These are phyloP conservation scores for Juglanconis oblonga DNA, from an alignment of 2,329 filamentous ascomycete genomes.

Conservation along the genomic window DNA sequence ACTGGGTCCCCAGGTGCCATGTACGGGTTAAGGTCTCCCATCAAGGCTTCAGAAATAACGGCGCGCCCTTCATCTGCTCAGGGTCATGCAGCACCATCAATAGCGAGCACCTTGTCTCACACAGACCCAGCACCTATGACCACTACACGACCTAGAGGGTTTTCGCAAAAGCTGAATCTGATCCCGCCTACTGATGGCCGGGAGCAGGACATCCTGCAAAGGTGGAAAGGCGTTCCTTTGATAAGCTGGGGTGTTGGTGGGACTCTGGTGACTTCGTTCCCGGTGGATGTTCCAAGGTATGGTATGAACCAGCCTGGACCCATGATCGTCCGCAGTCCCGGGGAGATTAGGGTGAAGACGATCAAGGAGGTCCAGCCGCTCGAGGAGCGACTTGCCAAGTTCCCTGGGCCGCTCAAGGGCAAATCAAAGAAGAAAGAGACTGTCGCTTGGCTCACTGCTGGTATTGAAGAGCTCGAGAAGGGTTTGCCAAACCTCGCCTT, in stretches of 20 bases:
- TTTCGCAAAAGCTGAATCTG: constrained; percentile 55
- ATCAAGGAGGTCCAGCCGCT: constrained; percentile 72
- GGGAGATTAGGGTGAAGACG: constrained; percentile 75
- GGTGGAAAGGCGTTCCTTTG: constrained; percentile 88
- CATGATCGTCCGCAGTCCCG: constrained; percentile 77
- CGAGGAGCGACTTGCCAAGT: constrained; percentile 70
- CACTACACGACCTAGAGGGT: constrained; percentile 42
- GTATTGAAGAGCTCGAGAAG: constrained; percentile 71
- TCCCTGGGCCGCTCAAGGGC: constrained; percentile 83
- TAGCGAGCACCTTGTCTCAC: constrained; percentile 30
- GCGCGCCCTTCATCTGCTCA: constrained; percentile 55
- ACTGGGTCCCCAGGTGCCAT: constrained; percentile 59
- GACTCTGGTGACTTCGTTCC: constrained; percentile 78
- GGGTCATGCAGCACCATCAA: constrained; percentile 26
- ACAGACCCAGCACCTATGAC: constrained; percentile 26
- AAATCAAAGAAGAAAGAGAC: constrained; percentile 97
- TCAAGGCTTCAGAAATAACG: constrained; percentile 38
- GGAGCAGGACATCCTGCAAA: constrained; percentile 73
- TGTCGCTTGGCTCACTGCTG: constrained; percentile 72
- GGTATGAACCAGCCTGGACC: constrained; percentile 69
- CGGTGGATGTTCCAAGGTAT: constrained; percentile 84
- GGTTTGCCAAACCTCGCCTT: constrained; percentile 48
- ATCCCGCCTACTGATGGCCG: constrained; percentile 63
- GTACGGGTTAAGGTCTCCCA: constrained; percentile 34
- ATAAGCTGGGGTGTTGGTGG: constrained; percentile 89